phyloP scores from a whole-genome alignment of 495 filamentous ascomycete species.

The Glonium stellatum region DNA sequence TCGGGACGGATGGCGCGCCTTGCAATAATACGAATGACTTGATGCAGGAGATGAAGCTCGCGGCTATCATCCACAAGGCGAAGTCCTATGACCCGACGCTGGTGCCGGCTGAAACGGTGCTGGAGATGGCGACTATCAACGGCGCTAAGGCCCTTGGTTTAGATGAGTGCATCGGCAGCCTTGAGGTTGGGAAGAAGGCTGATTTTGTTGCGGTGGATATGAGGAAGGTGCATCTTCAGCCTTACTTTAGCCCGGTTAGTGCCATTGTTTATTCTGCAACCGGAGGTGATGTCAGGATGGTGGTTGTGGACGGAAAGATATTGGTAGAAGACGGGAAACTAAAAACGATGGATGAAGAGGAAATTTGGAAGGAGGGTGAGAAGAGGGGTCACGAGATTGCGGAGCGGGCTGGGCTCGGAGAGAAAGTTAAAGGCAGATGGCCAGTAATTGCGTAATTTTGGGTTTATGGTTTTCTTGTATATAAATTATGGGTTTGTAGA shows the following conservation, averaged over 20 bases:
- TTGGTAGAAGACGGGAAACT: conserved; percentile 39
- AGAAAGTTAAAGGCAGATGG: conserved; percentile 40
- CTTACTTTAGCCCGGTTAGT: conserved; percentile 40
- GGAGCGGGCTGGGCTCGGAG: conserved; percentile 37
- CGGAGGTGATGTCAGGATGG: conserved; percentile 44
- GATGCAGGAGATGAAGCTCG: conserved; percentile 47
- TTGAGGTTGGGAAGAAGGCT: conserved; percentile 50
- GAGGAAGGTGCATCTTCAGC: conserved; percentile 39
- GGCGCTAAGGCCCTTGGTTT: conserved; percentile 45
- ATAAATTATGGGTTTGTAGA: no score
- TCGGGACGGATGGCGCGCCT: conserved; percentile 47
- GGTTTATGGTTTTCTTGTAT: no score
- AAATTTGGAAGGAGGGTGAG: conserved; percentile 18
- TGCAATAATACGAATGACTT: conserved; percentile 48
- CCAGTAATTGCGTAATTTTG: conserved; percentile 22
- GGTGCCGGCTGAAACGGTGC: conserved; percentile 43
- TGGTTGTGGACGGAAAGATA: conserved; percentile 43
- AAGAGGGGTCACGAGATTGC: conserved; percentile 39
- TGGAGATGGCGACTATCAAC: conserved; percentile 50
- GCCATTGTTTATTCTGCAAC: conserved; percentile 45
- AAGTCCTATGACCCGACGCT: conserved; percentile 41
- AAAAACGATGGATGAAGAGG: conserved; percentile 19
- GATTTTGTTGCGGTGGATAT: conserved; percentile 42
- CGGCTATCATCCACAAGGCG: conserved; percentile 47
- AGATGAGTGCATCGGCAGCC: conserved; percentile 41